phyloP scores from a whole-genome alignment of 2,329 filamentous ascomycete species.

The Geoglossum cookeanum region DNA sequence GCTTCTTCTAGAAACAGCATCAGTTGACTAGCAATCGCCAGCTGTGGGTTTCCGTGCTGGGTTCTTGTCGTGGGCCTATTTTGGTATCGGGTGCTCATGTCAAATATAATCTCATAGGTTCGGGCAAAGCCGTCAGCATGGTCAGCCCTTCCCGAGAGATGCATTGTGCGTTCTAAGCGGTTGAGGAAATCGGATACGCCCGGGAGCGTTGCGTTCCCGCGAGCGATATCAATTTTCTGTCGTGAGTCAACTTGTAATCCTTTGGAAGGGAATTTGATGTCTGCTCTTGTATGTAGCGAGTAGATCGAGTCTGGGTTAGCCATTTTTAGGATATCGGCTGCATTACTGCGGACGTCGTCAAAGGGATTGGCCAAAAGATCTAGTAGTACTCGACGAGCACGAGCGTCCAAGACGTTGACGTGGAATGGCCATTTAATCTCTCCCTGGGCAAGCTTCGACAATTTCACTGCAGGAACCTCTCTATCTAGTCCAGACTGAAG shows the following conservation, averaged over 20 bases:
- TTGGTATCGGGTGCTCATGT: neutral
- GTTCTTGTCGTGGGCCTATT: neutral
- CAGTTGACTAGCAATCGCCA: constrained; percentile 36
- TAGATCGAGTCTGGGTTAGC: neutral
- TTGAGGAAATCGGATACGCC: neutral
- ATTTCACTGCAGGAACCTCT: constrained; percentile 18
- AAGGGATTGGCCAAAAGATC: constrained; percentile 80
- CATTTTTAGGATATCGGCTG: constrained; percentile 31
- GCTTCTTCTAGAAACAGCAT: constrained; percentile 44
- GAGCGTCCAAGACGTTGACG: constrained; percentile 15
- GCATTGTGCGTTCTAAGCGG: neutral
- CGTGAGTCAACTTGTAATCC: neutral
- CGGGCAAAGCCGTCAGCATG: constrained; percentile 83
- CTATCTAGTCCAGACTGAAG: constrained; percentile 48
- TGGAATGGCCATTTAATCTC: constrained; percentile 34
- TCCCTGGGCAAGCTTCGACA: constrained; percentile 29
- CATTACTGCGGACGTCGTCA: constrained; percentile 43
- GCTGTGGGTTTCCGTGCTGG: neutral
- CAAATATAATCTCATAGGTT: constrained; percentile 48
- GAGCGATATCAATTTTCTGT: neutral
- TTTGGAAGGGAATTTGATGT: neutral
- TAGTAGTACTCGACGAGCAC: constrained; percentile 27
- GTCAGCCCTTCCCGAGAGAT: constrained; percentile 53
- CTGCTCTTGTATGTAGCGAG: neutral
- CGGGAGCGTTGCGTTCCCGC: neutral